Percentiles rank a stretch among this genome's conserved stretches.
phyloP scores from a whole-genome alignment of 768 basidiomycete genomes.

The Chalciporus piperatus region DNA sequence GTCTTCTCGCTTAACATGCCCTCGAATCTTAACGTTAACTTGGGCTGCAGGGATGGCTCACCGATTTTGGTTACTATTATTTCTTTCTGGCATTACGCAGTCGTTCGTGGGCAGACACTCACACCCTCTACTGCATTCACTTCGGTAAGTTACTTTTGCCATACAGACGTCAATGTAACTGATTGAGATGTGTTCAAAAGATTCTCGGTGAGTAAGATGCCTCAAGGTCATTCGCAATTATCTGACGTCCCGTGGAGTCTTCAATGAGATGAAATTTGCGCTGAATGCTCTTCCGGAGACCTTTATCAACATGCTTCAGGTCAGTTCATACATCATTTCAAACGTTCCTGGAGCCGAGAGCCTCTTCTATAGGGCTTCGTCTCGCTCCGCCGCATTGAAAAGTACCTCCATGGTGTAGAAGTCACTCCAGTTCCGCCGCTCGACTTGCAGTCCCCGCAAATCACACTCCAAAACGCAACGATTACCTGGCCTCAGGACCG shows the following conservation, averaged over 20 bases:
- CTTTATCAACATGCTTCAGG: conserved; percentile 87
- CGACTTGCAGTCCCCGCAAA: conserved; percentile 51
- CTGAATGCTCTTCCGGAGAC: conserved; percentile 88
- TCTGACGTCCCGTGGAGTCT: conserved; percentile 47
- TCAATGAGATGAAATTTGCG: conserved; percentile 84
- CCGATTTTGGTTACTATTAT: conserved; percentile 60
- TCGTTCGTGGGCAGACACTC: conserved; percentile 63
- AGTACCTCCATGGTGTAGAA: conserved; percentile 77
- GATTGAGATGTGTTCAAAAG: conserved; percentile 17
- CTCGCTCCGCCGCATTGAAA: conserved; percentile 87
- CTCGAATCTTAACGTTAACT: not conserved
- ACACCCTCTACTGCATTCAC: conserved; percentile 87
- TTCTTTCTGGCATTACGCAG: conserved; percentile 69
- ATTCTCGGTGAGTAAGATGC: conserved; percentile 38
- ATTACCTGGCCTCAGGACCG: conserved; percentile 90
- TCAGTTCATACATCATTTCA: conserved; percentile 16
- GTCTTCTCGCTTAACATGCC: not conserved
- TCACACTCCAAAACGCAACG: conserved; percentile 81
- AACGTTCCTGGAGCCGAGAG: not conserved
- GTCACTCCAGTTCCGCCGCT: conserved; percentile 61
- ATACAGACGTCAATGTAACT: not conserved
- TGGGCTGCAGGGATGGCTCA: conserved; percentile 36
- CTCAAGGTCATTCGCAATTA: not conserved
- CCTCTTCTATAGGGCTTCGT: conserved; percentile 56
- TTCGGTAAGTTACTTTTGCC: conserved; percentile 40